Evolutionary conservation across 768 basidiomycete species (phyloP).

Genomic region (Boletus rubroflammeus): DNA sequence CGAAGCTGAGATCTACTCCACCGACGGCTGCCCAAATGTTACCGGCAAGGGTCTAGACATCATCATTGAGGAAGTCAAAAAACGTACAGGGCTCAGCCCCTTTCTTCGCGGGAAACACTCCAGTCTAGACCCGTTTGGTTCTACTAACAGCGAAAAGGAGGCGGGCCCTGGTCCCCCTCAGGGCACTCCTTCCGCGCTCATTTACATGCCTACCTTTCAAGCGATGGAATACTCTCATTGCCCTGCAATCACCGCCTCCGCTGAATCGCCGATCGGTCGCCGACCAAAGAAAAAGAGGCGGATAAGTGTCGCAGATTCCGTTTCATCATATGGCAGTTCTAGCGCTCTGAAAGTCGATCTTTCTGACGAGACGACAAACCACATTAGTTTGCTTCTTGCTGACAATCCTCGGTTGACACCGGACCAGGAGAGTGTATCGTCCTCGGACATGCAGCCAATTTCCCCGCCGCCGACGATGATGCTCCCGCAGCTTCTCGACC

Average conservation of each 20-base stretch:
- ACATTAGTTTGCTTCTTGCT: conserved; percentile 20
- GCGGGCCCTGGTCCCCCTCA: conserved; percentile 28
- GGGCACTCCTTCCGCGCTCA: conserved; percentile 24
- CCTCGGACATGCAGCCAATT: conserved; percentile 32
- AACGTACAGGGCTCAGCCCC: conserved; percentile 43
- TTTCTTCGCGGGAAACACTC: conserved; percentile 51
- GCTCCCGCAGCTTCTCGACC: conserved; percentile 27
- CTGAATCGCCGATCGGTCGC: conserved; percentile 27
- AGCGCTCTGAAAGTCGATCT: conserved; percentile 23
- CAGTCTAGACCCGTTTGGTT: conserved; percentile 47
- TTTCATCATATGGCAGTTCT: conserved; percentile 34
- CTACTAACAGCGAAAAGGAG: conserved; percentile 36
- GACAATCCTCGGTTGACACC: conserved; percentile 33
- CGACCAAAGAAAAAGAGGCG: conserved; percentile 35
- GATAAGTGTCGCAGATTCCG: conserved; percentile 34
- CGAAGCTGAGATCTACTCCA: conserved; percentile 20
- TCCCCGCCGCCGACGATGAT: conserved; percentile 29
- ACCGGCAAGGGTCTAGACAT: conserved; percentile 50
- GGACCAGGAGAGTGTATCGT: conserved; percentile 31
- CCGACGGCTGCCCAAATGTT: conserved; percentile 37
- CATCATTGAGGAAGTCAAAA: conserved; percentile 48
- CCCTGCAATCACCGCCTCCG: conserved; percentile 30
- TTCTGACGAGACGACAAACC: conserved; percentile 21
- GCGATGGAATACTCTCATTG: conserved; percentile 37
- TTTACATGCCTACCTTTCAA: conserved; percentile 41